Conservation (phyloP, 2,329 filamentous ascomycete species). For the Fusarium mangiferae region DNA sequence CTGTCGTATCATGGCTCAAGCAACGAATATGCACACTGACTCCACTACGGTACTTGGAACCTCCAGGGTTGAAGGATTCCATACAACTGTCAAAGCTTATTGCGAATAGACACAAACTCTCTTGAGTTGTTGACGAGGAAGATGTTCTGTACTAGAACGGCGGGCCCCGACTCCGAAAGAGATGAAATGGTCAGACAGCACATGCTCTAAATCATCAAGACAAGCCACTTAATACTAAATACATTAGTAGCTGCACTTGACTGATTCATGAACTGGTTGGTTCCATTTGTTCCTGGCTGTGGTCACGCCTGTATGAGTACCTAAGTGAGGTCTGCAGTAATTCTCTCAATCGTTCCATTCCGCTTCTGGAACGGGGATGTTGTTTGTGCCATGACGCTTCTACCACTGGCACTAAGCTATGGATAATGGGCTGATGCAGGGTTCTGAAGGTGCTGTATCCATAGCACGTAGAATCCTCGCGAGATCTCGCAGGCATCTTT, state of each 20-base stretch:
- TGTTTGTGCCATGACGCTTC: conserved; percentile 27
- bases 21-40: background rate
- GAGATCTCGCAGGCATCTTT: conserved; percentile 8
- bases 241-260: conserved; percentile 8
- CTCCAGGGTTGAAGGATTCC: background rate
- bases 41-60: conserved; percentile 4
- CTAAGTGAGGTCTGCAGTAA: background rate
- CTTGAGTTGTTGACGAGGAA: background rate
- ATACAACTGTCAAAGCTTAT: background rate
- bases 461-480: conserved; percentile 18
- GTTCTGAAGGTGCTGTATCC: conserved; percentile 12
- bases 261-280: background rate
- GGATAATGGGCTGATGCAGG: conserved; percentile 41
- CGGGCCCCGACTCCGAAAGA: conserved; percentile 10
- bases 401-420: conserved; percentile 19
- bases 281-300: background rate
- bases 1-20: background rate
- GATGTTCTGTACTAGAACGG: conserved; percentile 1
- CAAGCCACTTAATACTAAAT: conserved; percentile 3
- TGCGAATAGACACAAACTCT: background rate
- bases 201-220: background rate
- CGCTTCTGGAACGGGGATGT: conserved; percentile 37
- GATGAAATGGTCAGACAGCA: conserved; percentile 25
- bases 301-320: background rate
- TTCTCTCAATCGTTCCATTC: conserved; percentile 39